Evolutionary conservation across 345 rosid species (phyloP).

Genomic region (Dimocarpus longan): DNA sequence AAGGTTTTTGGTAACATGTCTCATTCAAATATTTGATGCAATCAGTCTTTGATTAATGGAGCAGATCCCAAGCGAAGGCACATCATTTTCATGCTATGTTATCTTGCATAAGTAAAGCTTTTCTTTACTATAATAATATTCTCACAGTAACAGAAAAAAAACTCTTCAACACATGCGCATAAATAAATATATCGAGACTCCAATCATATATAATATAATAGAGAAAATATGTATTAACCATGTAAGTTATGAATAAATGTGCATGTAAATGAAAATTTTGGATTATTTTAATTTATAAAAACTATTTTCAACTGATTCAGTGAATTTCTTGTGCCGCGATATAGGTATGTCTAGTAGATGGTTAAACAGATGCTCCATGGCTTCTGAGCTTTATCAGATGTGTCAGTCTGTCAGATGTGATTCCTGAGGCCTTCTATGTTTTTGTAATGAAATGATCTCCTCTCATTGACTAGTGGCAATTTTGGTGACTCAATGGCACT

Average conservation of each 20-base stretch:
- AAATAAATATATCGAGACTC: too few species aligned
- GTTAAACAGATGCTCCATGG: neutral
- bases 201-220: too few species aligned
- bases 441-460: neutral
- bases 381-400: conserved; percentile 14
- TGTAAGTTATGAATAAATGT: too few species aligned
- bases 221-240: too few species aligned
- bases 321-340: neutral
- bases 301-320: neutral
- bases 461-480: neutral
- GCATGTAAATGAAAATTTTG: too few species aligned
- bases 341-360: neutral
- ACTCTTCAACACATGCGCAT: too few species aligned
- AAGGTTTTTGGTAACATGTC: conserved; percentile 31
- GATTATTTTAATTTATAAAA: too few species aligned
- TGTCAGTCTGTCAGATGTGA: neutral
- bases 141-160: too few species aligned
- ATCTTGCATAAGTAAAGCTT: conserved; percentile 8
- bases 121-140: neutral
- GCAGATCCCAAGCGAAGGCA: neutral
- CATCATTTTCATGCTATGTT: conserved; percentile 24
- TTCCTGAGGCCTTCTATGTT: too few species aligned
- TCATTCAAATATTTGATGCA: conserved; percentile 21
- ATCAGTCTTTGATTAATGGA: neutral
- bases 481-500: neutral